Base-by-base conservation (phyloP, 2,329 filamentous ascomycete species). In the Exserohilum turcica region DNA sequence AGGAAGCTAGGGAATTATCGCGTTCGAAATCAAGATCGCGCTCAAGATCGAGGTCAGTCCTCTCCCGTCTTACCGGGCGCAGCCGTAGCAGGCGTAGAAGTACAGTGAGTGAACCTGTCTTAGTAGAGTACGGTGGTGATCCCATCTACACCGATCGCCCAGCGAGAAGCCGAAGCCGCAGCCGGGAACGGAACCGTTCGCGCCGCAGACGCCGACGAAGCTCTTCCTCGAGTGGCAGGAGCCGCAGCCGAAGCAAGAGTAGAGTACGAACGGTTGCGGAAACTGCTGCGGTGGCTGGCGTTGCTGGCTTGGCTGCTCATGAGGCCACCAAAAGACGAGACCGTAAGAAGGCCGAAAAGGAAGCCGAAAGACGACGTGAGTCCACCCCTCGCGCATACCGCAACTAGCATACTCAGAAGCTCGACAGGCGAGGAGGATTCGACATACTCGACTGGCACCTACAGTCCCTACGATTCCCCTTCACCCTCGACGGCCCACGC, bases 61-160 rank as follows among this genome's bases (percentile, higher is more conserved):
- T 66, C 59, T 78, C 77, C 52, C 71, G 77, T 79, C 61, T 66
- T 29, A 66, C 60, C 45, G 64, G 64, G 47, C 64, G 63, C 38
- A 66, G 53, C 59, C 64, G 61, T 52, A 63, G 77, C 66, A 67
- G 74, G 72, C 70, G 71, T 55, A 68, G 73, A 61, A 75, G 70
- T 69, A 67, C 79, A 65, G 72, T 75, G 58, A 78, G 76, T 74
- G 76, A 80, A 65, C 74, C 76, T 65, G 79, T 77, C 54, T 73
- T 87, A 72, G 85, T 87, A 74, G 84, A 86, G 69, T 87, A 88
- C 70, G 85, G 85, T 59, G 79, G 81, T 67, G 82, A 84, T 66
- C 85, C 84, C 6, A 83, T 87, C 48, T 80, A 84, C 61, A 80
- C 82, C 63, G 83, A 83, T 54, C 76, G 75, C 46, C 75, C 79